Base-by-base conservation (phyloP, 2,329 filamentous ascomycete species). In the Cladorrhinum sp. region DNA sequence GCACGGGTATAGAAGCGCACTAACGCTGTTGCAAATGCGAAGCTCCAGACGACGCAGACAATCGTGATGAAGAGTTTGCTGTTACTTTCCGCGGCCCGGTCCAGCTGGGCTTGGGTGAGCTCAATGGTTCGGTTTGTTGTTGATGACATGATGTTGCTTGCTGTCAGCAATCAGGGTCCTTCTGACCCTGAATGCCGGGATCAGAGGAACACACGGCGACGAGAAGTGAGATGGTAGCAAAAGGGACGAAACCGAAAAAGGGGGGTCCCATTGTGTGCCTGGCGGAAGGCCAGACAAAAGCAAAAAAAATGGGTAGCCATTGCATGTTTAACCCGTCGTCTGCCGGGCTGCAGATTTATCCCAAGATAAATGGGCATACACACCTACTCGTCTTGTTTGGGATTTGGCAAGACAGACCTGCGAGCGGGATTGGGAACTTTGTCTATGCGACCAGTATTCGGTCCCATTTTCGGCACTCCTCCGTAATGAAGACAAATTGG, bases 1-100 rank as follows among this genome's bases (percentile, higher is more conserved):
- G 67, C 48, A 10, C 68, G 63, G 16, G 66, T 67, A 50, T 70
- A 71, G n/a, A 70, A 62, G 4, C 69, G 65, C 27, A 69, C 55
- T 2, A 55, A 57, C 9, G 69, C 69, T 2, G 68, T 67, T 16
- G 62, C 52, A 22, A 70, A 50, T 5, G 69, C 68, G 27, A 70
- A 45, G 16, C 58, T 55, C 61, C 60, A 65, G n/a, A 60, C 53
- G 1, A 62, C 59, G 50, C 60, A 63, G 32, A 64, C 55, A 32
- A 65, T 55, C 1, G 59, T 45, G 16, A 64, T 27, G 36, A 66
- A 63, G 4, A 58, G 20, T 4, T 50, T 49, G 16, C 57, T 48
- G 58, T 66, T 66, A 55, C 25, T 60, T 38, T 66, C 64, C 27
- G 61, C 64, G 3, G 64, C 65, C 38, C 64, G 60, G 27, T 55